Conservation (phyloP, 805 yeast species). For the Nakazawaea pomicola region DNA sequence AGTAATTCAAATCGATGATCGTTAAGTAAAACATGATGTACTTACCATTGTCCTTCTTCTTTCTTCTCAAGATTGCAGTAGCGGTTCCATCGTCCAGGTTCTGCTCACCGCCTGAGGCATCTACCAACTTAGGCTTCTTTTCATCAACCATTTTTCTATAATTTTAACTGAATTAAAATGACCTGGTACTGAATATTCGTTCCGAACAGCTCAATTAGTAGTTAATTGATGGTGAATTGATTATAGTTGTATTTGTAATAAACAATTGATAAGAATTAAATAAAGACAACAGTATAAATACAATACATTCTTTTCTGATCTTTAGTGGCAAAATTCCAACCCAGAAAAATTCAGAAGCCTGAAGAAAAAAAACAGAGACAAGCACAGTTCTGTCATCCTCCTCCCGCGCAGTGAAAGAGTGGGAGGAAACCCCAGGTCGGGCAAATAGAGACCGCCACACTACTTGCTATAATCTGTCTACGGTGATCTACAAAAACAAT, state of each 20-base stretch:
- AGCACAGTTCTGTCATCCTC: no score
- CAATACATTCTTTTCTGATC: neutral
- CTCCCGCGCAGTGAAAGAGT: no score
- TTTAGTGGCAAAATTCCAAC: neutral
- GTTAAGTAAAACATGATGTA: neutral
- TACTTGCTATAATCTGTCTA: no score
- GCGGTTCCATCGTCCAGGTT: constrained; percentile 57
- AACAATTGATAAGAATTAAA: neutral
- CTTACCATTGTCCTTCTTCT: constrained; percentile 87
- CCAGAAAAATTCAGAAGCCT: neutral
- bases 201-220: neutral
- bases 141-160: constrained; percentile 27
- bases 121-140: constrained; percentile 30
- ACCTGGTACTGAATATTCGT: no score
- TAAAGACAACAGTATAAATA: neutral
- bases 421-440: no score
- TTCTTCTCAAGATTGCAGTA: constrained; percentile 93
- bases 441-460: no score
- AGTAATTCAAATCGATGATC: constrained; percentile 35
- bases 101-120: constrained; percentile 30
- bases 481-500: no score
- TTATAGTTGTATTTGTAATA: no score
- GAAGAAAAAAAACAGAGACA: neutral
- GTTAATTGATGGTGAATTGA: no score
- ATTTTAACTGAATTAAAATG: no score